Conservation (phyloP, 441 rosid species). For the Arabidopsis lyrata region DNA sequence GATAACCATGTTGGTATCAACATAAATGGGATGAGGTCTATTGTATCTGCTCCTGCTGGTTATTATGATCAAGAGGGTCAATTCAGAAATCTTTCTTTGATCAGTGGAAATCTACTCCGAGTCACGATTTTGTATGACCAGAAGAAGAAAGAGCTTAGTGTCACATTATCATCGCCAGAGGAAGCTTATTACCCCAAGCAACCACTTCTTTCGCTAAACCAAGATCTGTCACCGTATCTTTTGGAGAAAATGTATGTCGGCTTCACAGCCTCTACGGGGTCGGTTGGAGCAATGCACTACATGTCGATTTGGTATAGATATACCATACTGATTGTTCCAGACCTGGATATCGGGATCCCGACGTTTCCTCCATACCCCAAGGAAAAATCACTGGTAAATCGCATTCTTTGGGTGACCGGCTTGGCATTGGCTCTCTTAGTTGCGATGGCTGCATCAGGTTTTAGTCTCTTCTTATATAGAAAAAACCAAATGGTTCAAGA, state of each 20-base stretch:
- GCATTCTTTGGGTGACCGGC: not conserved
- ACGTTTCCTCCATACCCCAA: conserved; percentile 29
- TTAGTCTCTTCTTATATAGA: not conserved
- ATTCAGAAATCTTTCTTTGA: not conserved
- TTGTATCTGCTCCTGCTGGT: conserved; percentile 42
- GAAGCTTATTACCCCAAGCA: not conserved
- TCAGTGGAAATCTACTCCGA: conserved; percentile 40
- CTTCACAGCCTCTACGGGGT: conserved; percentile 38
- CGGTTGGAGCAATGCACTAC: conserved; percentile 30
- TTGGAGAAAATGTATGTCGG: conserved; percentile 40
- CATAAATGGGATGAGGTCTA: conserved; percentile 44
- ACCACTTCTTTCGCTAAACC: conserved; percentile 34
- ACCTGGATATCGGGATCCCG: conserved; percentile 15
- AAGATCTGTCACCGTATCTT: conserved; percentile 35
- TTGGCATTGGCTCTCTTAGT: conserved; percentile 2
- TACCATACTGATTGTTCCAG: not conserved
- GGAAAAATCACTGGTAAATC: not conserved
- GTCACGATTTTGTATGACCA: conserved; percentile 42
- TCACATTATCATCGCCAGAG: conserved; percentile 33
- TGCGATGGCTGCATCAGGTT: conserved; percentile 21
- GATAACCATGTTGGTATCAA: conserved; percentile 44
- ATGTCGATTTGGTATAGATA: conserved; percentile 12
- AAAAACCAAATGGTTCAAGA: conserved; percentile 37
- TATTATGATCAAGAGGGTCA: conserved; percentile 38
- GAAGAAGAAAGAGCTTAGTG: conserved; percentile 12